phyloP scores from a whole-genome alignment of 1,139 yeast genomes.

The Candida smagusa region DNA sequence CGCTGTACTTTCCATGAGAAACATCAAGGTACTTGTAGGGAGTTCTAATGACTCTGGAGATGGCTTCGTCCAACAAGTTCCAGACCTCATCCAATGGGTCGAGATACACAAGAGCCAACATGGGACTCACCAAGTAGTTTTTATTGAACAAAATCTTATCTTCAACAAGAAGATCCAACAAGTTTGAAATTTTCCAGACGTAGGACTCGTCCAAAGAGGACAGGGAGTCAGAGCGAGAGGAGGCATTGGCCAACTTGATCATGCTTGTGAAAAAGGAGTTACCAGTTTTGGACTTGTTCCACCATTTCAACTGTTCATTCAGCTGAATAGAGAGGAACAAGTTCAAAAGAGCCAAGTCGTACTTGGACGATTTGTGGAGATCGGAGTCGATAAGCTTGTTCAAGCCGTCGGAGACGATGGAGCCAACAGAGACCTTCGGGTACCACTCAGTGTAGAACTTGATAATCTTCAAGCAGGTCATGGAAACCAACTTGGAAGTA shows the following conservation, averaged over 20 bases:
- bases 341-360: constrained; percentile 55
- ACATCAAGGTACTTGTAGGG: constrained; percentile 84
- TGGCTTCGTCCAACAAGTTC: constrained; percentile 68
- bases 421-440: constrained; percentile 14
- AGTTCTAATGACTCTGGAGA: constrained; percentile 63
- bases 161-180: constrained; percentile 22
- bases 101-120: constrained; percentile 40
- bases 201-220: constrained; percentile 21
- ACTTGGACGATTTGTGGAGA: constrained; percentile 32
- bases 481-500: constrained; percentile 17
- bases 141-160: constrained; percentile 43
- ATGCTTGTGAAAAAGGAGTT: constrained; percentile 61
- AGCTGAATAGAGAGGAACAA: constrained; percentile 40
- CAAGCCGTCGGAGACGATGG: constrained; percentile 16
- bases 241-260: constrained; percentile 44
- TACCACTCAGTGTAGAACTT: constrained; percentile 20
- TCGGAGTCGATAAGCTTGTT: constrained; percentile 15
- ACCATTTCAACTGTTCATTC: constrained; percentile 47
- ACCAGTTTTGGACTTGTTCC: constrained; percentile 56
- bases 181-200: constrained; percentile 20
- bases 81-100: constrained; percentile 27
- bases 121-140: constrained; percentile 43
- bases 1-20: constrained; percentile 37
- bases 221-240: constrained; percentile 35
- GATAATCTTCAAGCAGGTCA: constrained; percentile 26